Evolutionary conservation across 2,329 filamentous ascomycete species (phyloP).

Genomic region (Ceratocystis destructans): DNA sequence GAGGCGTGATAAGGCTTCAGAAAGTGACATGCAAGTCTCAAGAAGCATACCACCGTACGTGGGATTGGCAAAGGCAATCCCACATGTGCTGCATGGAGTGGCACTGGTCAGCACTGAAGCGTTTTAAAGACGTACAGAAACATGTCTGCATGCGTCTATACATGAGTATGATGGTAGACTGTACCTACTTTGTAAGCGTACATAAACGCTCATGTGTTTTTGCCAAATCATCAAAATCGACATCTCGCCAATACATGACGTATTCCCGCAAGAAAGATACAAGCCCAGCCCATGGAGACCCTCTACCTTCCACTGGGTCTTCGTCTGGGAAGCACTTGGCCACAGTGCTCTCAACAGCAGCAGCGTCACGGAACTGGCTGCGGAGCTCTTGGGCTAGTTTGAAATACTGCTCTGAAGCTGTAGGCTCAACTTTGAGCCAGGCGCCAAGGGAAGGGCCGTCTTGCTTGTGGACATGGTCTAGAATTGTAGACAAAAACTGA

Average conservation of each 20-base stretch:
- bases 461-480: slow-evolving; percentile 48
- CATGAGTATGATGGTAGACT: no score
- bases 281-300: slow-evolving; percentile 64
- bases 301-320: slow-evolving; percentile 39
- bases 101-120: not conserved
- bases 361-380: slow-evolving; percentile 35
- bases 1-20: slow-evolving; percentile 63
- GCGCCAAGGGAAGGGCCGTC: slow-evolving; percentile 47
- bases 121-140: not conserved
- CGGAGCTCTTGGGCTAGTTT: slow-evolving; percentile 55
- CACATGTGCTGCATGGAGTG: slow-evolving; percentile 49
- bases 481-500: slow-evolving; percentile 54
- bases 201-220: slow-evolving; percentile 63
- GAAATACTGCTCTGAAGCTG: slow-evolving; percentile 51
- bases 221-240: slow-evolving; percentile 61
- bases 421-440: slow-evolving; percentile 63
- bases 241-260: slow-evolving; percentile 65
- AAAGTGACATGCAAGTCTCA: slow-evolving; percentile 69
- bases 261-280: slow-evolving; percentile 70
- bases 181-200: slow-evolving; percentile 56
- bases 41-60: slow-evolving; percentile 70
- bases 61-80: slow-evolving; percentile 66
- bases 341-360: slow-evolving; percentile 49
- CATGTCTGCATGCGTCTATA: not conserved
- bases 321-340: slow-evolving; percentile 51